Base-by-base conservation (phyloP, 768 basidiomycete species). In the Butyriboletus loyo region DNA sequence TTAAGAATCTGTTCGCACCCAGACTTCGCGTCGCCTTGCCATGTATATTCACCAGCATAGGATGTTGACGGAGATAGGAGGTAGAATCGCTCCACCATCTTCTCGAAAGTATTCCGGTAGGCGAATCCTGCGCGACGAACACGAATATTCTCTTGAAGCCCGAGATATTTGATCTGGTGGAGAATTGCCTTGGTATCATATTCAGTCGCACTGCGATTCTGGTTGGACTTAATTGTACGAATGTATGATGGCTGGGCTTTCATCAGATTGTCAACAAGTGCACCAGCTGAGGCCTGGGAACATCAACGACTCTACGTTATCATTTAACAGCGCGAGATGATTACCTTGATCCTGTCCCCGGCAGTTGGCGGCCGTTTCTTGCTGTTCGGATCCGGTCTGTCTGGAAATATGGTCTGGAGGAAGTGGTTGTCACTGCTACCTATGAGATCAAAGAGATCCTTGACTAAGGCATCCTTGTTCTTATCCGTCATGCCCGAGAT, bases 161-260 rank as follows among this genome's bases (percentile, higher is more conserved):
- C 97, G 37, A 99, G 86, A 68, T 99, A 99, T 70, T 99, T 98
- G 77, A 99, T 93, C 72, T 99, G 97, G 74, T 99, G 97, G 38
- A 99, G 77, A 54, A 99, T 90, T 13, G 93, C 94, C 68, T 98
- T 98, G 39, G 78, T 77, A 64, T 99, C 94, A 66, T 96, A 98
- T 73, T 99, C 97, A 10, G 85, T 80, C 11, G 86, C 68, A 58
- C 92, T 95, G 41, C 95, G 86, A 67, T 99, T 96, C 75, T 97
- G 89, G 68, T 99, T 99, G 13, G 97, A 92, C 72, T 99, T 99
- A 75, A 99, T 98, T 5, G 97, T 99, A 50, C 97, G 91, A 58
- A 99, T 99, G 72, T 99, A 99, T 22, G 92, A 92, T 1, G 97
- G 97, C 66, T 91, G 95, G 27, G 92, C 91, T 63, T 87, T 89